Percentiles rank a stretch among this genome's conserved stretches.
These are phyloP conservation scores for Crepidotus variabilis DNA, from an alignment of 768 basidiomycete species.

Conservation along the genomic window DNA sequence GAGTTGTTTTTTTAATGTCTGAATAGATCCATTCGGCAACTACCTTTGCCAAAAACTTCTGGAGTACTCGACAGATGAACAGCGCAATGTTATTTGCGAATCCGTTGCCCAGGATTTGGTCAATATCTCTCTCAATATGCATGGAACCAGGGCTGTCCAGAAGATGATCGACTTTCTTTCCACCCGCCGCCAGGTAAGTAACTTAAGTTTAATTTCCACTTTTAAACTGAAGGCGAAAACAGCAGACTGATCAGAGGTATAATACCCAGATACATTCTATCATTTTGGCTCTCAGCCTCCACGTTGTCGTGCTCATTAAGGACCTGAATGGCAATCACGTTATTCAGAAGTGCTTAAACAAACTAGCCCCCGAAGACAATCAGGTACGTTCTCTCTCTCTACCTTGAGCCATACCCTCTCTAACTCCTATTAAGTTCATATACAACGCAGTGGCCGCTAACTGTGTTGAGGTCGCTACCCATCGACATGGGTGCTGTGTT, in stretches of 20 bases:
- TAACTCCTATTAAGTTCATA: slow-evolving; percentile 67
- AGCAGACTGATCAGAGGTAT: slow-evolving; percentile 79
- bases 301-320: slow-evolving; percentile 99
- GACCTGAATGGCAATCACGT: slow-evolving; percentile 97
- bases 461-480: slow-evolving; percentile 97
- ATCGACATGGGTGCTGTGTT: slow-evolving; percentile 98
- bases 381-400: slow-evolving; percentile 51
- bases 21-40: slow-evolving; percentile 95
- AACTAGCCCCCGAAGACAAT: slow-evolving; percentile 96
- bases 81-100: slow-evolving; percentile 94
- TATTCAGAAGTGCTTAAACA: slow-evolving; percentile 99
- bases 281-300: slow-evolving; percentile 93
- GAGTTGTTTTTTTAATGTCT: slow-evolving; percentile 4
- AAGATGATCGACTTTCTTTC: slow-evolving; percentile 99
- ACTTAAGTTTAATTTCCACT: slow-evolving; percentile 25
- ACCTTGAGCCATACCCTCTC: background rate
- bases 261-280: slow-evolving; percentile 93
- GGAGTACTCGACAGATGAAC: slow-evolving; percentile 96
- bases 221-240: slow-evolving; percentile 47
- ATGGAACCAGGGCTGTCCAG: slow-evolving; percentile 98
- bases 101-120: slow-evolving; percentile 97
- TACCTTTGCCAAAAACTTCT: slow-evolving; percentile 98
- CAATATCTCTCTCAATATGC: slow-evolving; percentile 98
- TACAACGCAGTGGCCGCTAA: slow-evolving; percentile 99
- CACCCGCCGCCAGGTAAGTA: slow-evolving; percentile 84